Evolutionary conservation across 78 protist genomes (phyloP).

Genomic region (Chrysochromulina parva): DNA sequence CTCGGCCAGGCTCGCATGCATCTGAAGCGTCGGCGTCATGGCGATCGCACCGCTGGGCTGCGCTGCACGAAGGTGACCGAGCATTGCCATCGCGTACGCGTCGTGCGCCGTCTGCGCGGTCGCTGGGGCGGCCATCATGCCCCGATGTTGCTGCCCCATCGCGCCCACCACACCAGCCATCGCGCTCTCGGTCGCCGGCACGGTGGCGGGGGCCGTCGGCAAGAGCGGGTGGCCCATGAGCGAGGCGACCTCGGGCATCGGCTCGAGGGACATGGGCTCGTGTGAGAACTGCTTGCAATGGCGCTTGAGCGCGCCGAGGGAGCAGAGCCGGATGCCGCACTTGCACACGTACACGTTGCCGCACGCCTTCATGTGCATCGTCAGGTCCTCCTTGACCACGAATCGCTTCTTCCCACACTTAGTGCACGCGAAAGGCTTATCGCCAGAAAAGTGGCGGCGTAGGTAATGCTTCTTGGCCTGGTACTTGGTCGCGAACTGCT

Average conservation of each 20-base stretch:
- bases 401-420: neutral
- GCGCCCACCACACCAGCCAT: too few relatives aligned
- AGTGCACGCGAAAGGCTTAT: neutral
- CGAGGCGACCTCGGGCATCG: neutral
- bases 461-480: slow-evolving; percentile 30
- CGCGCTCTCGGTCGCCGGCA: too few relatives aligned
- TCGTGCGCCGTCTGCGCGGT: too few relatives aligned
- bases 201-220: too few relatives aligned
- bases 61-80: too few relatives aligned
- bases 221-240: too few relatives aligned
- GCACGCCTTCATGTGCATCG: neutral
- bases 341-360: neutral
- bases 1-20: too few relatives aligned
- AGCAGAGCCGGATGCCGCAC: neutral
- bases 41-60: too few relatives aligned
- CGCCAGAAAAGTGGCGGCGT: slow-evolving; percentile 25
- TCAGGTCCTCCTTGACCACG: slow-evolving; percentile 15
- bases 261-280: neutral
- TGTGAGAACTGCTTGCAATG: neutral
- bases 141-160: too few relatives aligned
- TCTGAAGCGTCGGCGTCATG: too few relatives aligned
- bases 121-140: too few relatives aligned
- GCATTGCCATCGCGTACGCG: too few relatives aligned
- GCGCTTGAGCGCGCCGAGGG: slow-evolving; percentile 18
- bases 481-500: slow-evolving; percentile 10